These are phyloP conservation scores for Malus hybrid DNA, from an alignment of 331 rosid genomes.

Conservation along the genomic window DNA sequence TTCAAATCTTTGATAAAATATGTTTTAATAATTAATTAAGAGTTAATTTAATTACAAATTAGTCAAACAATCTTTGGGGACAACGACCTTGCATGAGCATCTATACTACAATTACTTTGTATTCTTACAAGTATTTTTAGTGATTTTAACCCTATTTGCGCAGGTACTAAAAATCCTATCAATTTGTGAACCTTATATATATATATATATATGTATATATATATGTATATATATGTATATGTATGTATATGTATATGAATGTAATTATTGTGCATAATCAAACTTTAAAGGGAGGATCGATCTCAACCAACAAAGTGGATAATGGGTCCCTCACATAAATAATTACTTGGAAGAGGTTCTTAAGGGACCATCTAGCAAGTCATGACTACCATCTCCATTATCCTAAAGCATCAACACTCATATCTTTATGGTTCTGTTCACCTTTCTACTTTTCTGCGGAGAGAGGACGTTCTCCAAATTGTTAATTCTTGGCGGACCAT, in stretches of 20 bases:
- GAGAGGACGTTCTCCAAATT: slow-evolving; percentile 19
- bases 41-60: no score
- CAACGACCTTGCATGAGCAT: no score
- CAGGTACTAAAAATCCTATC: no score
- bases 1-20: no score
- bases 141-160: no score
- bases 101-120: no score
- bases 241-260: background rate
- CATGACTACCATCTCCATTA: slow-evolving; percentile 9
- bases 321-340: slow-evolving; percentile 22
- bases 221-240: background rate
- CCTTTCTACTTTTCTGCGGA: background rate
- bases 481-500: slow-evolving; percentile 1
- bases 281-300: background rate
- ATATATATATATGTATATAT: background rate
- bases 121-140: no score
- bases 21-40: no score
- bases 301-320: slow-evolving; percentile 25
- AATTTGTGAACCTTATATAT: no score
- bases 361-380: slow-evolving; percentile 25
- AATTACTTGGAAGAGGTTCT: slow-evolving; percentile 15
- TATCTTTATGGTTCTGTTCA: no score
- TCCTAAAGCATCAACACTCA: no score
- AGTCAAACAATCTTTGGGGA: no score
- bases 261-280: background rate